A percentile compares a stretch with the other conserved stretches of the same genome.
Evolutionary conservation across 805 yeast genomes (phyloP).

Genomic region (Helenozyma baotianmanensis): DNA sequence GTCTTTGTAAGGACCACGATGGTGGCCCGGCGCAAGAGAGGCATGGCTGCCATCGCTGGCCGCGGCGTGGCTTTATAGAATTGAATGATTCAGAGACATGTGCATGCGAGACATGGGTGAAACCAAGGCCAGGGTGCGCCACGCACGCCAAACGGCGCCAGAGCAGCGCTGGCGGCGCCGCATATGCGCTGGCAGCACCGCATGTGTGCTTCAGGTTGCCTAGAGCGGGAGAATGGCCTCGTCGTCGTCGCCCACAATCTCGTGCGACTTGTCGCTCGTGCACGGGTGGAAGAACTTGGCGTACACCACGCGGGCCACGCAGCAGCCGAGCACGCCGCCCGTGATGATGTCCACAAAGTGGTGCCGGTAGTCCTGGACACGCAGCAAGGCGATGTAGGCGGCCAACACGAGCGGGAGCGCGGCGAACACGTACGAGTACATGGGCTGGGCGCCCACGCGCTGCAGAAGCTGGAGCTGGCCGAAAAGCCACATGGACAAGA

Average conservation of each 20-base stretch:
- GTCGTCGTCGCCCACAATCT: constrained; percentile 10
- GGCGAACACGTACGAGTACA: constrained; percentile 10
- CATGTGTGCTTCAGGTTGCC: no score
- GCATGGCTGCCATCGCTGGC: no score
- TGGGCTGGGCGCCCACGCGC: constrained; percentile 3
- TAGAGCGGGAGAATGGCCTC: constrained; percentile 7
- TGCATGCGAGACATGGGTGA: no score
- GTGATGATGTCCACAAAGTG: constrained; percentile 31
- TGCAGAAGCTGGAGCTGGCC: constrained; percentile 33
- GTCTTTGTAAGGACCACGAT: no score
- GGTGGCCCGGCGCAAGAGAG: no score
- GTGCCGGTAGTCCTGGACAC: constrained; percentile 26
- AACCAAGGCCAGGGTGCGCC: no score
- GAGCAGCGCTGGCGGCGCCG: no score
- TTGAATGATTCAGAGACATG: no score
- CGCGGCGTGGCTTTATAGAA: no score
- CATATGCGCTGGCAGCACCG: no score
- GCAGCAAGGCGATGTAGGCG: constrained; percentile 21
- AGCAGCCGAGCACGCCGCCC: constrained; percentile 30
- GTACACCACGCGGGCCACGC: constrained; percentile 23
- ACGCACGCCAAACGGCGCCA: no score
- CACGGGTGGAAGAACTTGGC: constrained; percentile 24
- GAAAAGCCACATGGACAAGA: constrained; percentile 43
- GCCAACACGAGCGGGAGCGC: constrained; percentile 20
- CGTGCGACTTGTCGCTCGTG: constrained; percentile 6